These are phyloP conservation scores for Hericium rajendrae DNA, from an alignment of 768 basidiomycete genomes.

Conservation along the genomic window DNA sequence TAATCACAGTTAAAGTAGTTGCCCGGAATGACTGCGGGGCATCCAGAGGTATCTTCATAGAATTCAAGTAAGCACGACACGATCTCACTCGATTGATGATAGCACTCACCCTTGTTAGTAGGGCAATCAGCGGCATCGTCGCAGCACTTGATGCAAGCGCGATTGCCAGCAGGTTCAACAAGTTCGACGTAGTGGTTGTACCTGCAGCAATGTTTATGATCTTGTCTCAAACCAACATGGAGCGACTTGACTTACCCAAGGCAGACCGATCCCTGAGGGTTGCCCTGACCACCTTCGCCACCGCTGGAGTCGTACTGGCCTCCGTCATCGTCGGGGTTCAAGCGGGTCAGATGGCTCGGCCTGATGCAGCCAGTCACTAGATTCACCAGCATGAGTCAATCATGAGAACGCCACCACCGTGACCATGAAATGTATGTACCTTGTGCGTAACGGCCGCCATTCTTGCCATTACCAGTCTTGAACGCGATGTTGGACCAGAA, in stretches of 20 bases:
- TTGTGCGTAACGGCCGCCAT: slow-evolving; percentile 35
- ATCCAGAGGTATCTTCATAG: slow-evolving; percentile 36
- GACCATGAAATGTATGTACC: neutral
- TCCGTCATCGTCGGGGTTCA: slow-evolving; percentile 39
- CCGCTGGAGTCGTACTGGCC: slow-evolving; percentile 55
- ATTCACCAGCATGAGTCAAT: neutral
- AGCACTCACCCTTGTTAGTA: slow-evolving; percentile 31
- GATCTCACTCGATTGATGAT: neutral
- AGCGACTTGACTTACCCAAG: slow-evolving; percentile 28
- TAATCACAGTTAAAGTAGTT: slow-evolving; percentile 45
- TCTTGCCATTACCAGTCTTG: slow-evolving; percentile 30
- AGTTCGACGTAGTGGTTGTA: slow-evolving; percentile 55
- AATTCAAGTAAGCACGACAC: neutral
- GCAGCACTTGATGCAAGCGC: slow-evolving; percentile 53
- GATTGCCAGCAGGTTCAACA: slow-evolving; percentile 38
- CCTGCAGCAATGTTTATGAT: slow-evolving; percentile 13
- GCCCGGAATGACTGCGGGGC: slow-evolving; percentile 41
- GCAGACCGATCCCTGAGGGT: slow-evolving; percentile 42
- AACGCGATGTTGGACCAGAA: slow-evolving; percentile 46
- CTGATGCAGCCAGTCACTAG: slow-evolving; percentile 52
- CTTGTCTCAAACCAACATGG: no score
- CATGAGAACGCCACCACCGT: no score
- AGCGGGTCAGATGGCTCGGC: slow-evolving; percentile 30
- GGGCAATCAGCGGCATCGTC: slow-evolving; percentile 46
- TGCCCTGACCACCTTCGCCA: slow-evolving; percentile 38